phyloP scores from a whole-genome alignment of 1,139 yeast species.

The Geotrichum armillariae region DNA sequence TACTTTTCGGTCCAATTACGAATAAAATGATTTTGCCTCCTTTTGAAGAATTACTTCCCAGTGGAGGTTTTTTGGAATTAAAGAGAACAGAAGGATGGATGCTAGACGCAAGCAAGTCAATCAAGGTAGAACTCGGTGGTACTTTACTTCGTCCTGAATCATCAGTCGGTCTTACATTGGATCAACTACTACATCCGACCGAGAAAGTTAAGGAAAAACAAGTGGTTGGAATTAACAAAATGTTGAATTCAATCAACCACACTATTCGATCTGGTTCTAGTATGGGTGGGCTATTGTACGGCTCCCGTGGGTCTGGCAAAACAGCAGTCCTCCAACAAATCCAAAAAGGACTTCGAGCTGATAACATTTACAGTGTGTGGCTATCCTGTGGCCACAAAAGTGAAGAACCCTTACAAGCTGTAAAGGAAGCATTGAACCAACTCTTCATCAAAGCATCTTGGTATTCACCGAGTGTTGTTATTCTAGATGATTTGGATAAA shows the following conservation, averaged over 20 bases:
- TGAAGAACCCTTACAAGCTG: slow-evolving; percentile 56
- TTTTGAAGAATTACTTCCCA: slow-evolving; percentile 49
- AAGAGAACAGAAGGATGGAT: slow-evolving; percentile 53
- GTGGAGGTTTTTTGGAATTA: slow-evolving; percentile 64
- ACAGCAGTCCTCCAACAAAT: slow-evolving; percentile 53
- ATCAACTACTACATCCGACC: slow-evolving; percentile 10
- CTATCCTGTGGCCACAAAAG: slow-evolving; percentile 55
- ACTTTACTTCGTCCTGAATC: slow-evolving; percentile 55
- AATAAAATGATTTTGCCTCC: slow-evolving; percentile 44
- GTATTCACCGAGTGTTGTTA: slow-evolving; percentile 74
- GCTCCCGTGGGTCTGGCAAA: slow-evolving; percentile 83
- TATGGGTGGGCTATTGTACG: slow-evolving; percentile 63
- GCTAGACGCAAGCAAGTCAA: slow-evolving; percentile 33
- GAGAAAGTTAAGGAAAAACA: slow-evolving; percentile 21
- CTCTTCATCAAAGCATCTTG: slow-evolving; percentile 67
- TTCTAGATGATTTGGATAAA: slow-evolving; percentile 81
- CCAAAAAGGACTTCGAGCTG: slow-evolving; percentile 40
- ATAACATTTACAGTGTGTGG: slow-evolving; percentile 48
- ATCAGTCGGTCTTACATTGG: slow-evolving; percentile 41
- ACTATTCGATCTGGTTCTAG: slow-evolving; percentile 47
- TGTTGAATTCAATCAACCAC: slow-evolving; percentile 46
- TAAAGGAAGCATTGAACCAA: slow-evolving; percentile 51
- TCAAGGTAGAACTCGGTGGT: slow-evolving; percentile 50
- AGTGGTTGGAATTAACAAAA: slow-evolving; percentile 60
- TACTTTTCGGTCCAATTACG: slow-evolving; percentile 31